A percentile compares a stretch with the other conserved stretches of the same genome.
Evolutionary conservation across 2,329 filamentous ascomycete species (phyloP).

Genomic region (Cladophialophora carrionii): DNA sequence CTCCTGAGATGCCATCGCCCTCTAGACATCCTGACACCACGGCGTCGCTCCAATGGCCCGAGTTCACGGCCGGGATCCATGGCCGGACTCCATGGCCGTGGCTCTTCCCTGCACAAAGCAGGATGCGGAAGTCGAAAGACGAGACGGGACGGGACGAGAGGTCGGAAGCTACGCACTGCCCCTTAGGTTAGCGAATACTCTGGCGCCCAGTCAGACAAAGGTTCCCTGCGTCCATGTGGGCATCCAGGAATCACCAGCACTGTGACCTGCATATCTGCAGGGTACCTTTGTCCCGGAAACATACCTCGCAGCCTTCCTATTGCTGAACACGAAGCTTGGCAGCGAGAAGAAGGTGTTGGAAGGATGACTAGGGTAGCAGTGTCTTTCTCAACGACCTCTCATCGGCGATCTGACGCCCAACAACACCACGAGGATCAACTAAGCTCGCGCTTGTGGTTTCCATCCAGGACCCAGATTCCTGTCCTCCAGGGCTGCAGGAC

Average conservation of each 20-base stretch:
- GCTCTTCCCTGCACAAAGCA: background rate
- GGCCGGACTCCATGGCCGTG: background rate
- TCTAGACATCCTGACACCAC: background rate
- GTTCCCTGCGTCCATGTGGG: background rate
- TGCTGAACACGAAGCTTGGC: background rate
- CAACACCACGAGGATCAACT: background rate
- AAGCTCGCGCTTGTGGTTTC: background rate
- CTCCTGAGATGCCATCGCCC: background rate
- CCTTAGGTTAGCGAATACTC: background rate
- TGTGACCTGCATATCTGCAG: background rate
- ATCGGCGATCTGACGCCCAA: no score
- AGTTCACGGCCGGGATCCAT: no score
- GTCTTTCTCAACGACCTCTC: background rate
- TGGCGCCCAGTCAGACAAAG: slow-evolving; percentile 1
- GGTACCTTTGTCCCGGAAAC: background rate
- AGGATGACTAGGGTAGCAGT: background rate
- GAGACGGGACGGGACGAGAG: background rate
- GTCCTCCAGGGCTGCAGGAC: background rate
- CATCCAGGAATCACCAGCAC: background rate
- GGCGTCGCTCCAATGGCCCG: background rate
- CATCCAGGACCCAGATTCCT: background rate
- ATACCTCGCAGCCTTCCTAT: background rate
- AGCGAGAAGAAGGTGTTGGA: background rate
- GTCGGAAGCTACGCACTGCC: background rate
- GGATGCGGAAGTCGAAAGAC: background rate